phyloP scores from a whole-genome alignment of 768 basidiomycete genomes.

The Dendrothele bispora region DNA sequence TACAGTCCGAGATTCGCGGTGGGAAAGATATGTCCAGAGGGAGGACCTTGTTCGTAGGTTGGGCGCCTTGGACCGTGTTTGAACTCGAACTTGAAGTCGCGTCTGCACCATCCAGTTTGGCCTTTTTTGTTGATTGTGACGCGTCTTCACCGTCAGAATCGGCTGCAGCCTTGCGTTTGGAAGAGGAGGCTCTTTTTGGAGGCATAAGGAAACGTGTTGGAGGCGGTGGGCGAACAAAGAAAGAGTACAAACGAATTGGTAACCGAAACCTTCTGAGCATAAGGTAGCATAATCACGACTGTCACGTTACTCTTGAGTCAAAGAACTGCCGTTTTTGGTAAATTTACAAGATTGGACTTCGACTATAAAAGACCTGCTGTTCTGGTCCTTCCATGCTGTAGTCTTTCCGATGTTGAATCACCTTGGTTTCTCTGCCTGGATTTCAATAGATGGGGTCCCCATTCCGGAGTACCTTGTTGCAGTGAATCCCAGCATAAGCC shows the following conservation, averaged over 20 bases:
- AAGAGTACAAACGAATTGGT: neutral
- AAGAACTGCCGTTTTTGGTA: no score
- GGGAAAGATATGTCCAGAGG: conserved; percentile 65
- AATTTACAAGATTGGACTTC: no score
- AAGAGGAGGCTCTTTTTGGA: conserved; percentile 25
- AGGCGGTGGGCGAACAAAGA: neutral
- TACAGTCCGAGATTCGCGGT: conserved; percentile 41
- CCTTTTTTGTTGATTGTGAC: conserved; percentile 25
- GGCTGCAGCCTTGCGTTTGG: conserved; percentile 28
- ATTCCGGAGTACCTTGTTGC: conserved; percentile 59
- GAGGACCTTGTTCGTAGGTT: conserved; percentile 74
- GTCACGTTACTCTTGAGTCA: no score
- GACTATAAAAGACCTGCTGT: no score
- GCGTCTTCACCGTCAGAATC: conserved; percentile 25
- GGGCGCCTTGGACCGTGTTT: conserved; percentile 35
- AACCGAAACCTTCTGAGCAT: no score
- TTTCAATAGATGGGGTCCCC: conserved; percentile 47
- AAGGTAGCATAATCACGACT: neutral
- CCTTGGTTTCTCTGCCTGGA: conserved; percentile 71
- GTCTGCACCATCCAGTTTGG: conserved; percentile 14
- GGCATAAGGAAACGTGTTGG: conserved; percentile 20
- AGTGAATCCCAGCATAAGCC: conserved; percentile 40
- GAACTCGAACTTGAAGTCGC: neutral
- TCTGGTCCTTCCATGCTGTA: no score
- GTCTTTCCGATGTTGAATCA: no score